Evolutionary conservation across 1,284 basidiomycete genomes (phyloP), one percentile per base, ranked within the genome.

Genomic region (Hemileia vastatrix): DNA sequence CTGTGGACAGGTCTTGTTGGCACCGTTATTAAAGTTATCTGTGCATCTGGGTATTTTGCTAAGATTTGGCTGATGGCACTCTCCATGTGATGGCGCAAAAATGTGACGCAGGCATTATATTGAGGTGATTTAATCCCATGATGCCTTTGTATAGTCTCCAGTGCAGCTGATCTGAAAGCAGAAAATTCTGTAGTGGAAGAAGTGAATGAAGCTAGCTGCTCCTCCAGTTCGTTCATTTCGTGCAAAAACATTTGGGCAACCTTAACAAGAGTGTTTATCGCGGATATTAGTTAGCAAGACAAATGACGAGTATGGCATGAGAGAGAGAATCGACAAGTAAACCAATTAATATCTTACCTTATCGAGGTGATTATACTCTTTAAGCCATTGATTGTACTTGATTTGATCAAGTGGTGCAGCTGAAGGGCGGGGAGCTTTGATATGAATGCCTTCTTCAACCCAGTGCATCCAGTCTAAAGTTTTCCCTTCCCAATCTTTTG

Each of bases 51-150:
- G 8, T 18, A n/a, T 1, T 6, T 24, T 32, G 27, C 13, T 18
- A 57, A 15, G 6, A 31, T 23, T 19, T 23, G n/a, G 13, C 13
- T 11, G 15, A 49, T 18, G 48, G 23, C n/a, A 2, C 11, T 19
- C 19, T 57, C 32, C 11, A 57, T 6, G 56, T 44, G 13, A n/a
- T n/a, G n/a, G n/a, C n/a, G n/a, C n/a, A n/a, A n/a, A n/a, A n/a
- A n/a, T n/a, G n/a, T 40, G 11, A 33, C 5, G 33, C 31, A 11
- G 4, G 15, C 19, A n/a, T 47, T 36, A 36, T 57, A 57, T 31
- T 57, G 47, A 8, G 45, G 9, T 36, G 47, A 57, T 36, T 36
- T 48, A 32, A 49, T 31, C 15, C 56, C 56, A 32, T 57, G 32
- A 36, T 44, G 56, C 23, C 44, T 44, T 2, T 32, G 24, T 3